These are phyloP conservation scores for Neurospora africana DNA, from an alignment of 495 filamentous ascomycete genomes.

Conservation along the genomic window DNA sequence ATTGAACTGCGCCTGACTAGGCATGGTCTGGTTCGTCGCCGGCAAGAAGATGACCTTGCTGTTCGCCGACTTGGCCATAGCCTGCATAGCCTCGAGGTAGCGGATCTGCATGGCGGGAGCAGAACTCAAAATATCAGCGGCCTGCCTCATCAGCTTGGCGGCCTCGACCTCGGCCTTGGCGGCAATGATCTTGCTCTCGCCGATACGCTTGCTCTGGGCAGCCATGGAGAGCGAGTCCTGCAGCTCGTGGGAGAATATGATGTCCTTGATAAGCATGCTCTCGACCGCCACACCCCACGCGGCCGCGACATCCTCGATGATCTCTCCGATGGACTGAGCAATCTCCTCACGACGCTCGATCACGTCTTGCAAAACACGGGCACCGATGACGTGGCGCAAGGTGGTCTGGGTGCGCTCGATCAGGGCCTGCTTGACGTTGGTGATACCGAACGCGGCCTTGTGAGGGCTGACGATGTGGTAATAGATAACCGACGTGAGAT, in stretches of 20 bases:
- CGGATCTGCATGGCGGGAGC: constrained; percentile 98
- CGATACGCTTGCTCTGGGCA: constrained; percentile 97
- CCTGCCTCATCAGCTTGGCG: constrained; percentile 96
- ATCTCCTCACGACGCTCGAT: constrained; percentile 98
- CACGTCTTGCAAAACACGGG: constrained; percentile 92
- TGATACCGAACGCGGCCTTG: constrained; percentile 95
- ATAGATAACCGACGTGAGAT: constrained; percentile 96
- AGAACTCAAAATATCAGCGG: constrained; percentile 85
- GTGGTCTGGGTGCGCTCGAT: constrained; percentile 98
- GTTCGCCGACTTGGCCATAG: constrained; percentile 94
- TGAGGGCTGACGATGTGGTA: constrained; percentile 94
- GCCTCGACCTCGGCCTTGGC: constrained; percentile 94
- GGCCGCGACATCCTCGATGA: constrained; percentile 89
- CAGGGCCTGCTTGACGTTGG: constrained; percentile 87
- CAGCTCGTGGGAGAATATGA: constrained; percentile 91
- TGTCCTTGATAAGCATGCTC: constrained; percentile 98
- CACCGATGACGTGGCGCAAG: constrained; percentile 92
- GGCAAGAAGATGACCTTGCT: constrained; percentile 96
- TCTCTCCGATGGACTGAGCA: constrained; percentile 85
- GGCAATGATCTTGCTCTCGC: constrained; percentile 95
- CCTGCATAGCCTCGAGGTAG: constrained; percentile 98
- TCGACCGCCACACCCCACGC: constrained; percentile 96
- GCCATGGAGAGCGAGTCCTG: constrained; percentile 99
- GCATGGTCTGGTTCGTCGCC: constrained; percentile 51
- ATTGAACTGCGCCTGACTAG: constrained; percentile 33